These are phyloP conservation scores for Lepidium aucheri DNA, from an alignment of 345 rosid species.

Conservation along the genomic window DNA sequence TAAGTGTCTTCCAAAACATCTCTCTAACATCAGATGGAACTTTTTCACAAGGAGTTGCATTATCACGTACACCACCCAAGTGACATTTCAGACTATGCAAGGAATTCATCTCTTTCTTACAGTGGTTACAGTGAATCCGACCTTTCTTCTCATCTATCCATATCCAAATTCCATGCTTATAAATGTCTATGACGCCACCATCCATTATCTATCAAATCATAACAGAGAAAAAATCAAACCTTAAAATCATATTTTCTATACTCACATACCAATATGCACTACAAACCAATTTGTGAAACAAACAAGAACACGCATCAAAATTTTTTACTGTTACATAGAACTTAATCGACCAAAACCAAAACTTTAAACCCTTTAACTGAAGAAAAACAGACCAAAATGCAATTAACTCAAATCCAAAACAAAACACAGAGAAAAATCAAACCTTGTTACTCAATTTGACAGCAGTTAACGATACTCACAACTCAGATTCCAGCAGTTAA, in stretches of 20 bases:
- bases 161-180: slow-evolving; percentile 31
- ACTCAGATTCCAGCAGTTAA: neutral
- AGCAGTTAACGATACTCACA: no score
- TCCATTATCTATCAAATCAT: neutral
- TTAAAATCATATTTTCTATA: neutral
- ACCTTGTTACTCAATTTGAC: neutral
- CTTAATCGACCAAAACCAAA: neutral
- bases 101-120: slow-evolving; percentile 32
- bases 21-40: slow-evolving; percentile 34
- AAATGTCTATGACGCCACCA: slow-evolving; percentile 12
- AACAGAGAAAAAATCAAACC: neutral
- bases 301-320: neutral
- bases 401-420: neutral
- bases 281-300: neutral
- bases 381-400: neutral
- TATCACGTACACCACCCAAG: slow-evolving; percentile 41
- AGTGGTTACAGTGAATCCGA: slow-evolving; percentile 43
- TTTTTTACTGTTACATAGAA: no score
- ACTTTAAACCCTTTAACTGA: slow-evolving; percentile 5
- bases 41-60: slow-evolving; percentile 33
- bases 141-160: slow-evolving; percentile 8
- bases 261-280: neutral
- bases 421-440: neutral
- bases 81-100: slow-evolving; percentile 33
- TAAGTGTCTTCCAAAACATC: slow-evolving; percentile 8